Base-by-base conservation (phyloP, 2,329 filamentous ascomycete genomes). In the Fusarium sp. region DNA sequence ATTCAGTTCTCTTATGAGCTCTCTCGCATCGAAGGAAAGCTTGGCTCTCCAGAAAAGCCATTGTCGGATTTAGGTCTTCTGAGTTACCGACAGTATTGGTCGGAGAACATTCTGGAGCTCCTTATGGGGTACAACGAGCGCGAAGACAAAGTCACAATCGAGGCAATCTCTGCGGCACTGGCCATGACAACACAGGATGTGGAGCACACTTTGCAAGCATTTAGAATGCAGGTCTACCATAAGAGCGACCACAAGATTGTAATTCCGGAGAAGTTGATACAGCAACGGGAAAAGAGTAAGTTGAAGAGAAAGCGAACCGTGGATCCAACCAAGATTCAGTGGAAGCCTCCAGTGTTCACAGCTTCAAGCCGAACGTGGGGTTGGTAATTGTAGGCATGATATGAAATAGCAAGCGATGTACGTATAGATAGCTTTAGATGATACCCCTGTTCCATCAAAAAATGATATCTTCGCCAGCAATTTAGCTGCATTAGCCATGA, bases 141-240 rank as follows among this genome's bases (percentile, higher is more conserved):
- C 20, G 89, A 90, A 12, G 89, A 91, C 15, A 91, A 90, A 77
- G 91, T 93, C 58, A 97, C 92, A 61, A 95, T 98, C 58, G 95
- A 98, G 76, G 89, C 93, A 53, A 89, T 99, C 56, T 95, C 94
- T 1, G 85, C 88, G 9, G 82, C 90, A 37, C 90, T 96, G 12
- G 92, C 95, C 5, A 98, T 99, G 95, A 98, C 95, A n/a, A 95
- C 94, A 9, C 94, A 94, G 76, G 96, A 99, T 79, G 95, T 99
- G 17, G 90, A 98, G 80, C 94, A 98, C 80, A 98, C 96, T 0
- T 83, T 99, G 55, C 94, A 98, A 79, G 95, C 95, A 61, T 85
- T 98, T 67, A 96, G 95, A 79, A 97, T 99, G 93, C 89, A 98
- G 78, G 89, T 96, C 48, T 98, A 98, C 79, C 94, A 95, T 76